phyloP scores from a whole-genome alignment of 2,329 filamentous ascomycete species.

The Exophiala mesophila region DNA sequence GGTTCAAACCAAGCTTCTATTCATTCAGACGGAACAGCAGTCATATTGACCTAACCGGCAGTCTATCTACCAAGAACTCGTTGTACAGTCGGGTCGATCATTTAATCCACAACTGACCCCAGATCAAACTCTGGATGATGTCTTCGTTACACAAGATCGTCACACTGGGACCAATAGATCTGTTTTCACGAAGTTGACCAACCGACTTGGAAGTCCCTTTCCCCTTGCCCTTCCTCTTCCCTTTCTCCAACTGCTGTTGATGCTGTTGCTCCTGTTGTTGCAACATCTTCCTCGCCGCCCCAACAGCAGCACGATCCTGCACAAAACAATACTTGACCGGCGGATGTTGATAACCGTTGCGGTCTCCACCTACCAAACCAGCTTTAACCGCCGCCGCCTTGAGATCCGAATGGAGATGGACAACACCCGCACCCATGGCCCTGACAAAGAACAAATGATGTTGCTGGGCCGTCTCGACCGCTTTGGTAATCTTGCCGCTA shows the following conservation, averaged over 20 bases:
- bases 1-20: too few species aligned
- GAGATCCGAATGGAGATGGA: slow-evolving; percentile 62
- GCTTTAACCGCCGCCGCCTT: slow-evolving; percentile 39
- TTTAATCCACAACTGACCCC: slow-evolving; percentile 59
- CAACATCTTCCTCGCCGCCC: slow-evolving; percentile 16
- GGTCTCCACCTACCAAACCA: not conserved
- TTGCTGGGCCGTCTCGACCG: slow-evolving; percentile 58
- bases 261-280: too few species aligned
- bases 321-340: not conserved
- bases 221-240: slow-evolving; percentile 45
- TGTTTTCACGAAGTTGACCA: too few species aligned
- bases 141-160: slow-evolving; percentile 76
- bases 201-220: too few species aligned
- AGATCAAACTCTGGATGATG: slow-evolving; percentile 85
- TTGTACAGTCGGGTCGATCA: too few species aligned
- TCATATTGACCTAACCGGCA: too few species aligned
- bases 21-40: too few species aligned
- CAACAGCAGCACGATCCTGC: not conserved
- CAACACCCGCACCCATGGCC: slow-evolving; percentile 64
- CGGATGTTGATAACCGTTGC: not conserved
- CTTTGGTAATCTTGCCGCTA: slow-evolving; percentile 1
- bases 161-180: slow-evolving; percentile 37
- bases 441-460: slow-evolving; percentile 76
- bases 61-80: too few species aligned
- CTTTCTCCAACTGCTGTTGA: slow-evolving; percentile 21